Evolutionary conservation across 805 yeast genomes (phyloP).

Genomic region (Metschnikowia matae): DNA sequence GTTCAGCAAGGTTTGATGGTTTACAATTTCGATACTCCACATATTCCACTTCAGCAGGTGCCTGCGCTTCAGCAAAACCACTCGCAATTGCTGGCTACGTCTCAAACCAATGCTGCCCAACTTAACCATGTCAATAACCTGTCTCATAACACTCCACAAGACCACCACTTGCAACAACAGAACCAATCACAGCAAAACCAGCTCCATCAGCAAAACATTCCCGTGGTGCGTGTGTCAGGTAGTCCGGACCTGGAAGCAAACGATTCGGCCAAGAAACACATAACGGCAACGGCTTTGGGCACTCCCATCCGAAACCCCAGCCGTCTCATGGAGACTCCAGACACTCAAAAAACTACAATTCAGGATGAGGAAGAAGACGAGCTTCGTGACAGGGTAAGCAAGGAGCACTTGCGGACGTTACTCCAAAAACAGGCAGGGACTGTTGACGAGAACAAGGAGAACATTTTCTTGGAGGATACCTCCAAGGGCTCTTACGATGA

Average conservation of each 20-base stretch:
- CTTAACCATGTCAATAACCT: not conserved
- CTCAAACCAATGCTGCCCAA: not conserved
- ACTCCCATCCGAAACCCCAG: conserved; percentile 15
- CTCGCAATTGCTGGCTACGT: not conserved
- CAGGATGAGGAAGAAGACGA: conserved; percentile 39
- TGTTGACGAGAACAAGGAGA: conserved; percentile 45
- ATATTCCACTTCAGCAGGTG: not conserved
- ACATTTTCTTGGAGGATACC: conserved; percentile 39
- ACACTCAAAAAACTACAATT: conserved; percentile 42
- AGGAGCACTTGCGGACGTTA: conserved; percentile 30
- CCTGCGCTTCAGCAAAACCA: conserved; percentile 1
- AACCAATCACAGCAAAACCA: not conserved
- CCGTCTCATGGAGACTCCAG: conserved; percentile 35
- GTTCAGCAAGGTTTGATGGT: conserved; percentile 35
- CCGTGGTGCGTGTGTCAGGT: conserved; percentile 1
- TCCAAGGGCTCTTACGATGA: conserved; percentile 21
- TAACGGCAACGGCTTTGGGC: conserved; percentile 9
- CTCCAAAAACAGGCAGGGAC: conserved; percentile 21
- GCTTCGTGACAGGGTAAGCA: conserved; percentile 28
- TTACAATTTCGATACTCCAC: conserved; percentile 12
- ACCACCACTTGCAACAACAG: not conserved
- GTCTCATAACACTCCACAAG: not conserved
- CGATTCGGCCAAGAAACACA: not conserved
- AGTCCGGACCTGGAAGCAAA: not conserved
- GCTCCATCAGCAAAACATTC: not conserved